Base-by-base conservation (phyloP, 768 basidiomycete genomes). In the Cytidiella melzeri region DNA sequence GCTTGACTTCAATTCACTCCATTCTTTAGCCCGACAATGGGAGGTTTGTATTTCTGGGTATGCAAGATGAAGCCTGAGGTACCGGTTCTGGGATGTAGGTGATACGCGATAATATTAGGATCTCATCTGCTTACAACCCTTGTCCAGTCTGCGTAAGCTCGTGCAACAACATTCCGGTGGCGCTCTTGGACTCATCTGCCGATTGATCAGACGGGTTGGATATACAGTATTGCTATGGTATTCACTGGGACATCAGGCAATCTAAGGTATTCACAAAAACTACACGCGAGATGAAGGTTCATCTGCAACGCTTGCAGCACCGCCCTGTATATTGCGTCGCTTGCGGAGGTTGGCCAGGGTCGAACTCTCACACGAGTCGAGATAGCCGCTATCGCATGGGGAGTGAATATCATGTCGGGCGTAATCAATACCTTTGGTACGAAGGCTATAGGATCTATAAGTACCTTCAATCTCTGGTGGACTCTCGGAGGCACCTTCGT, bases 21-120 rank as follows among this genome's bases (percentile, higher is more conserved):
- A 15, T 50, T 7, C 13, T 34, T 4, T 43, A 76, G 74, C 48
- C 77, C 77, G 0, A 76, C 77, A 3, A 73, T 80, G 69, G 79
- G 78, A 20, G 79, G 77, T 5, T 63, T 80, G 43, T 81, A 81
- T 60, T 81, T 80, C 58, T 80, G 79, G 79, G 78, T 79, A 10
- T 80, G 77, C 64, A 75, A 72, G 57, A 76, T 80, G 76, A 78
- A 79, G 55, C 76, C 77, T 0, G 69, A 77, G 41, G 52, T 66
- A 12, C 79, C 77, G 1, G 63, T 77, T 15, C 67, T 80, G 4
- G 79, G 78, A 18, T 81, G 75, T 76, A 58, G 62, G 74, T 61
- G 18, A 18, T 9, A 41, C 26, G n/a, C 18, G n/a, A 7, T 4
- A 9, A 36, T 34, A 20, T 24, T 46, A 10, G 13, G 26, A 9